Evolutionary conservation across 768 basidiomycete species (phyloP), one percentile per base, ranked within the genome.

Genomic region (Rubroboletus pulcherrimus): DNA sequence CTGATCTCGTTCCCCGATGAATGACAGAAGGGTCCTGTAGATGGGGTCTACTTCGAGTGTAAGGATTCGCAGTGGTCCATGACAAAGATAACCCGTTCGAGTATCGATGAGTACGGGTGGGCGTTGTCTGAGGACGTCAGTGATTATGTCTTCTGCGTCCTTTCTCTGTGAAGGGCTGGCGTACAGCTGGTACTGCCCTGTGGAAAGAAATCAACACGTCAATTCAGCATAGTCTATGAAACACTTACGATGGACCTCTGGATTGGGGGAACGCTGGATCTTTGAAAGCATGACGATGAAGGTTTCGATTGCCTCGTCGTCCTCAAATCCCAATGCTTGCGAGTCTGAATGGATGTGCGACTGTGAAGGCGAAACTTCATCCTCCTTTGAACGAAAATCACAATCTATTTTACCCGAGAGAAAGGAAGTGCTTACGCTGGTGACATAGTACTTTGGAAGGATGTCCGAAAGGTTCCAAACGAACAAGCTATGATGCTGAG

Each of bases 51-150:
- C 41, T 33, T 55, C 41, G 30, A 55, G 54, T n/a, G 55, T 55
- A 26, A 56, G 24, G 42, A 56, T 19, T 29, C 24, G 53, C 29
- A 46, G 19, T 42, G 33, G 11, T 30, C 53, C 45, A 15, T 42
- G n/a, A 37, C 53, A 56, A n/a, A 56, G 42, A 35, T 31, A 10
- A 7, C 54, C 54, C 5, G 54, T 55, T 24, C 17, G 54, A 11
- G 54, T 44, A 21, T 55, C 51, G 11, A 55, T 55, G 21, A 55
- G 51, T 31, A 44, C 51, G 21, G 54, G 42, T 38, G 51, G 54
- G 11, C 21, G 35, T 33, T 24, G 34, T 21, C 37, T 26, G 42
- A 56, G 38, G 33, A 56, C 45, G 3, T 47, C 26, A 5, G 5
- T 37, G 5, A 56, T 47, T 17, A 56, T 47, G 19, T 3, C 7